These are phyloP conservation scores for Boletus reticuloceps DNA, from an alignment of 768 basidiomycete genomes.

Conservation along the genomic window DNA sequence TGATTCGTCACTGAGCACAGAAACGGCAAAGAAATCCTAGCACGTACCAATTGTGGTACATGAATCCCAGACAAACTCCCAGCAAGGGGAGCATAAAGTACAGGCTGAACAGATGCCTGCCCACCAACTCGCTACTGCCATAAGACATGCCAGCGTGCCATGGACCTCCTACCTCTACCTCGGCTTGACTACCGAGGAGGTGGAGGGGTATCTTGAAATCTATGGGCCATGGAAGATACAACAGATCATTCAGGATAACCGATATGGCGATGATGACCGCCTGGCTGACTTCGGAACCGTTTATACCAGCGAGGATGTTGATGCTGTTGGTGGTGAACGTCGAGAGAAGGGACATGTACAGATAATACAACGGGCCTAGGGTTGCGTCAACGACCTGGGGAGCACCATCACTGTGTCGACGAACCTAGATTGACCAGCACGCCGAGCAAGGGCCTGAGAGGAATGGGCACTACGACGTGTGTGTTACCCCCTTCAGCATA, in stretches of 20 bases:
- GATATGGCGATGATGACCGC: slow-evolving; percentile 90
- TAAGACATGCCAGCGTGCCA: slow-evolving; percentile 85
- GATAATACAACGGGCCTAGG: slow-evolving; percentile 88
- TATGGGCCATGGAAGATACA: slow-evolving; percentile 90
- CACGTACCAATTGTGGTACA: slow-evolving; percentile 94
- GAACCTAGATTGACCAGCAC: slow-evolving; percentile 85
- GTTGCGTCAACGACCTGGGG: slow-evolving; percentile 3
- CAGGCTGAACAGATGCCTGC: slow-evolving; percentile 90
- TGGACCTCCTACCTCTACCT: slow-evolving; percentile 73
- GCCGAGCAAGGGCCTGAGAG: slow-evolving; percentile 69
- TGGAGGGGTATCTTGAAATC: slow-evolving; percentile 71
- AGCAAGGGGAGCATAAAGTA: slow-evolving; percentile 97
- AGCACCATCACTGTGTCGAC: slow-evolving; percentile 32
- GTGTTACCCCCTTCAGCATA: slow-evolving; percentile 94
- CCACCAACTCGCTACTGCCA: slow-evolving; percentile 83
- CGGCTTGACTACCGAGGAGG: slow-evolving; percentile 61
- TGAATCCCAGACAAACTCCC: slow-evolving; percentile 84
- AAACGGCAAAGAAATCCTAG: background rate
- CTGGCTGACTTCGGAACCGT: slow-evolving; percentile 94
- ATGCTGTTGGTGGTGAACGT: slow-evolving; percentile 98
- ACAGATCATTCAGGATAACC: slow-evolving; percentile 85
- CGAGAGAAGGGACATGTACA: slow-evolving; percentile 94
- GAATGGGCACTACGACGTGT: slow-evolving; percentile 88
- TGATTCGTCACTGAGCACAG: slow-evolving; percentile 27
- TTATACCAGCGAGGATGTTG: slow-evolving; percentile 97